Percentiles rank a stretch among this genome's conserved stretches.
Conservation (phyloP, 1,284 basidiomycete genomes). For the Marasmius fiardii region DNA sequence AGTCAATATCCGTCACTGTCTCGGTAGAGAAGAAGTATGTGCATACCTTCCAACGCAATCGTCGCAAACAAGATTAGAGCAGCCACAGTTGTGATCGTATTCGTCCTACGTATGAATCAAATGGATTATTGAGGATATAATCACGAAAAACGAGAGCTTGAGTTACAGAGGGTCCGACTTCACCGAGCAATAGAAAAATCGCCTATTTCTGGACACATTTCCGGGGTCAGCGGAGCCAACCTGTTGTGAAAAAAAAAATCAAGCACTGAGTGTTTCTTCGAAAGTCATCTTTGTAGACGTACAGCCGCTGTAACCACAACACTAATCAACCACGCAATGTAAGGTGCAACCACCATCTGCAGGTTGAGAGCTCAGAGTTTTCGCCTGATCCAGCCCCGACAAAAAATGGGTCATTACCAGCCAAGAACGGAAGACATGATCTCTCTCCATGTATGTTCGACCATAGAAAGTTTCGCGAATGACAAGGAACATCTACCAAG, state of each 20-base stretch:
- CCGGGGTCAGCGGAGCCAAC: constrained; percentile 34
- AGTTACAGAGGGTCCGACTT: constrained; percentile 34
- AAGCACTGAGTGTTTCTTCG: too few relatives aligned
- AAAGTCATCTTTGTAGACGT: too few relatives aligned
- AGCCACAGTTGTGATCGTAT: constrained; percentile 34
- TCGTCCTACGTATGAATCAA: constrained; percentile 25
- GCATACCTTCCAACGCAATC: constrained; percentile 27
- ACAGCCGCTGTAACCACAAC: constrained; percentile 39
- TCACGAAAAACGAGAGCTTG: neutral
- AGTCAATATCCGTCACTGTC: constrained; percentile 8
- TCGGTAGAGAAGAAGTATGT: neutral
- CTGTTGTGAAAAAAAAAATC: constrained; percentile 21
- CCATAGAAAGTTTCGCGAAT: constrained; percentile 34
- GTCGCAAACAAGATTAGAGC: constrained; percentile 34
- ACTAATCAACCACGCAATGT: constrained; percentile 33
- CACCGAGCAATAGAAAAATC: constrained; percentile 50
- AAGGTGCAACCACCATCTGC: constrained; percentile 40
- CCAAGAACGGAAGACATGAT: constrained; percentile 33
- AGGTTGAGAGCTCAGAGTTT: too few relatives aligned
- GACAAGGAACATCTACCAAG: constrained; percentile 39
- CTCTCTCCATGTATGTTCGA: constrained; percentile 25
- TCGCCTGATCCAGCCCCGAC: too few relatives aligned
- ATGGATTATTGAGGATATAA: neutral
- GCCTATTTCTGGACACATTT: constrained; percentile 38
- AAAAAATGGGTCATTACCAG: constrained; percentile 24